Percentiles rank a stretch among this genome's conserved stretches.
These are phyloP conservation scores for Xylaria sp. DNA, from an alignment of 495 filamentous ascomycete genomes.

Conservation along the genomic window DNA sequence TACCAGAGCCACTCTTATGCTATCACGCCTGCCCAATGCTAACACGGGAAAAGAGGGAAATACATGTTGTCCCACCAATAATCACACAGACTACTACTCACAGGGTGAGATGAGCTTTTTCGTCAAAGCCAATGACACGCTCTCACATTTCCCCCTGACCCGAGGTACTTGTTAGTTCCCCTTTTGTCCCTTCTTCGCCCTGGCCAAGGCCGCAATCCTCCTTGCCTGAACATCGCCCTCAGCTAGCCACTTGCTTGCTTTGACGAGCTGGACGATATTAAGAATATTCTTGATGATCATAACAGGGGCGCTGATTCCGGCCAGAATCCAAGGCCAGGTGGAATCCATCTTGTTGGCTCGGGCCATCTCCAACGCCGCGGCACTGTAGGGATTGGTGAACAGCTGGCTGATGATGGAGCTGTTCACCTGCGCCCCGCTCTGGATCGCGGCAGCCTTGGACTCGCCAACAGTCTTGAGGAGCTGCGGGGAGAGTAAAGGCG, in stretches of 20 bases:
- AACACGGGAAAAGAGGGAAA: constrained; percentile 8
- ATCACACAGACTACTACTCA: neutral
- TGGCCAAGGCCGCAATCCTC: constrained; percentile 57
- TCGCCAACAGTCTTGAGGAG: constrained; percentile 65
- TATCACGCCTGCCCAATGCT: constrained; percentile 32
- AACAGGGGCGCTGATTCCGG: constrained; percentile 78
- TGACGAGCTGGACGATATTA: constrained; percentile 92
- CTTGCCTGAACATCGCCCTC: constrained; percentile 78
- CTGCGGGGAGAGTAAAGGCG: constrained; percentile 81
- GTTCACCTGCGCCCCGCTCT: constrained; percentile 70
- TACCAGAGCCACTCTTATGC: constrained; percentile 26
- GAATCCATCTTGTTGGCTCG: constrained; percentile 87
- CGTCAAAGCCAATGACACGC: neutral
- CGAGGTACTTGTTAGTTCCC: constrained; percentile 21
- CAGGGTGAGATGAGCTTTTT: constrained; percentile 12
- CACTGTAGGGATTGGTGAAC: constrained; percentile 85
- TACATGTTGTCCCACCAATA: neutral
- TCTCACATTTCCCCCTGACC: neutral
- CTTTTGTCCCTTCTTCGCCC: constrained; percentile 46
- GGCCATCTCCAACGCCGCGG: constrained; percentile 88
- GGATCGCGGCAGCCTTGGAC: constrained; percentile 57
- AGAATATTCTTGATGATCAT: constrained; percentile 93
- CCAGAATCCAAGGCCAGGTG: constrained; percentile 84
- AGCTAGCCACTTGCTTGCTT: constrained; percentile 90
- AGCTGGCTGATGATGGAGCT: constrained; percentile 67